A percentile compares a stretch with the other conserved stretches of the same genome.
These are phyloP conservation scores for Bruguiera gymnorhiza DNA, from an alignment of 345 rosid species.

Conservation along the genomic window DNA sequence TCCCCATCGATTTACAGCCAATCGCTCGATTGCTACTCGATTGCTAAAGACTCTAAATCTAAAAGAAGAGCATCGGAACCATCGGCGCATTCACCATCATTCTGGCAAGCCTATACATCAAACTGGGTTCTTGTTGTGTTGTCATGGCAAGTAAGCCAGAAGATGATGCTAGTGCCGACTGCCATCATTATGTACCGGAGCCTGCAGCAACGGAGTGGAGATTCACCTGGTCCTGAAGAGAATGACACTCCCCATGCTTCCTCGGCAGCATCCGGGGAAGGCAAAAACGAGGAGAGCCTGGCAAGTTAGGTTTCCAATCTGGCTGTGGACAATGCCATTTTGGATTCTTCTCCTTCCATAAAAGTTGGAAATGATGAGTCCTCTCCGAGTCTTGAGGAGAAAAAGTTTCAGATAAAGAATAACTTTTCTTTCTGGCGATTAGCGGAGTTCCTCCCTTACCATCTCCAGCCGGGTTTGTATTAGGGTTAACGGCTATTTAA, in stretches of 20 bases:
- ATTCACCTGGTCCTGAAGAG: constrained; percentile 32
- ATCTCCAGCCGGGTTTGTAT: too few relatives aligned
- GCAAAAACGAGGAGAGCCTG: constrained; percentile 23
- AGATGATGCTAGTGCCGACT: constrained; percentile 85
- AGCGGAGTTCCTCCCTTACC: too few relatives aligned
- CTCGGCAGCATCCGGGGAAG: constrained; percentile 18
- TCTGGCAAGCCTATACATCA: background rate
- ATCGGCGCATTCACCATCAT: background rate
- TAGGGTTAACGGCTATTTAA: too few relatives aligned
- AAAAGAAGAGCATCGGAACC: background rate
- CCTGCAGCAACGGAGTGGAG: constrained; percentile 52
- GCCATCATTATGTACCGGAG: constrained; percentile 99
- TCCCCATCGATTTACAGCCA: background rate
- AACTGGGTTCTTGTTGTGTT: background rate
- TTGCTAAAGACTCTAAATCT: background rate
- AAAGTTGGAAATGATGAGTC: constrained; percentile 13
- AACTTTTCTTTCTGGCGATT: background rate
- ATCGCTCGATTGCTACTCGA: background rate
- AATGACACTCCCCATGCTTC: constrained; percentile 18
- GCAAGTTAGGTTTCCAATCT: constrained; percentile 33
- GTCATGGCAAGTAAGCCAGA: constrained; percentile 76
- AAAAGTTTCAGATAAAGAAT: constrained; percentile 11
- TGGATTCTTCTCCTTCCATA: constrained; percentile 9
- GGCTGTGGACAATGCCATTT: constrained; percentile 22
- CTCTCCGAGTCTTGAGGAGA: constrained; percentile 2